Conservation (phyloP, 2,329 filamentous ascomycete genomes). For the Ceratocystiopsis minuta region DNA sequence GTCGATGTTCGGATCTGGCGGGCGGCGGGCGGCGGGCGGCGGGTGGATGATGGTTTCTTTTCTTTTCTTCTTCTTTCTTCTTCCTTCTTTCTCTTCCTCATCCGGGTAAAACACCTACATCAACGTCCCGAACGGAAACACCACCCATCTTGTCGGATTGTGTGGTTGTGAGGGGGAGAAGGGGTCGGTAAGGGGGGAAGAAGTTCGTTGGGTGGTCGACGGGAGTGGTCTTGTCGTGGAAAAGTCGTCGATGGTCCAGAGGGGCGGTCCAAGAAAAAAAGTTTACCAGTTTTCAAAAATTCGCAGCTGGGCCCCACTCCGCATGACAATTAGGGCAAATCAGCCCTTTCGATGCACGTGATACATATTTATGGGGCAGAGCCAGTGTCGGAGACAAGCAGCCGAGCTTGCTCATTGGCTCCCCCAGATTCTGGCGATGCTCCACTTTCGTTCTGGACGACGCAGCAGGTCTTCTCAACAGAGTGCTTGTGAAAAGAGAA, state of each 20-base stretch:
- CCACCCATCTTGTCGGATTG: conserved; percentile 46
- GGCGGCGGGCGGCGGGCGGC: too few species aligned
- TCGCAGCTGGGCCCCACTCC: neutral
- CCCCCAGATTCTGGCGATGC: too few species aligned
- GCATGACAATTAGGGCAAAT: conserved; percentile 1
- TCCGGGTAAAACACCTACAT: conserved; percentile 39
- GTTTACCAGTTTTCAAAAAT: too few species aligned
- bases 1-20: too few species aligned
- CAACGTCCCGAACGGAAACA: conserved; percentile 72
- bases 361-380: too few species aligned
- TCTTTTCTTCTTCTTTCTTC: conserved; percentile 1
- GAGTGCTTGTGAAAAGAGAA: too few species aligned
- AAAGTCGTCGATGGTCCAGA: neutral
- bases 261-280: conserved; percentile 1
- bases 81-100: conserved; percentile 2
- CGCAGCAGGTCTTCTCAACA: too few species aligned
- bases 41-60: conserved; percentile 1
- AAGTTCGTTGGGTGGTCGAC: too few species aligned
- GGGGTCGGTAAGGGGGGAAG: neutral
- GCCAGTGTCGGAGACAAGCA: conserved; percentile 2
- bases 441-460: too few species aligned
- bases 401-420: conserved; percentile 2
- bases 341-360: neutral
- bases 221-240: too few species aligned
- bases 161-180: conserved; percentile 4